Evolutionary conservation across 495 filamentous ascomycete species (phyloP).

Genomic region (Copromyces sp.): DNA sequence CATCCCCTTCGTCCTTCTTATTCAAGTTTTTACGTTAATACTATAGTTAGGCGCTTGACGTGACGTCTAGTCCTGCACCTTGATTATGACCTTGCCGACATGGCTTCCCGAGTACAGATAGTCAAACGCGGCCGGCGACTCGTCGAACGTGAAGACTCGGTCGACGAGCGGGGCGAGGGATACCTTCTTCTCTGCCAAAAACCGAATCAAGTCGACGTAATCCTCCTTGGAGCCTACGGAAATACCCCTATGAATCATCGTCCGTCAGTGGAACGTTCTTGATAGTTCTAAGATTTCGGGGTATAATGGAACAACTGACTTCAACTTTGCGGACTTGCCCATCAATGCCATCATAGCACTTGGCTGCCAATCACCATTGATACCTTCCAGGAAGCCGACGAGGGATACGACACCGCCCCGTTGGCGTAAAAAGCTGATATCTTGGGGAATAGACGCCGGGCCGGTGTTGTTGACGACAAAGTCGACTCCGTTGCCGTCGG

Average conservation of each 20-base stretch:
- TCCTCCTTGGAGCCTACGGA: slow-evolving; percentile 17
- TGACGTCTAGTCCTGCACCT: not conserved
- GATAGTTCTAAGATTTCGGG: too few relatives aligned
- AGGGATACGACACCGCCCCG: slow-evolving; percentile 5
- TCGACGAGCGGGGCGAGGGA: slow-evolving; percentile 15
- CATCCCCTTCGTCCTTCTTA: too few relatives aligned
- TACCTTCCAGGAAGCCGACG: slow-evolving; percentile 11
- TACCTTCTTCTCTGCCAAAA: slow-evolving; percentile 22
- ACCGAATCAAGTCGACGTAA: slow-evolving; percentile 14
- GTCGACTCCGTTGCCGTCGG: slow-evolving; percentile 24
- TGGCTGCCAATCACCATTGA: slow-evolving; percentile 7
- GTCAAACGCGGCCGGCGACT: slow-evolving; percentile 19
- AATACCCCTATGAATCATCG: slow-evolving; percentile 16
- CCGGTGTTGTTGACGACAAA: slow-evolving; percentile 16
- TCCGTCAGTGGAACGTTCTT: not conserved
- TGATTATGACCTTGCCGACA: slow-evolving; percentile 25
- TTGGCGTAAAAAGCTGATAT: slow-evolving; percentile 2
- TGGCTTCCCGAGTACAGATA: slow-evolving; percentile 23
- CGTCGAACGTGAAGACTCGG: slow-evolving; percentile 17
- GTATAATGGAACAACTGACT: not conserved
- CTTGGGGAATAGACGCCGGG: slow-evolving; percentile 9
- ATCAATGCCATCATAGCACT: slow-evolving; percentile 8
- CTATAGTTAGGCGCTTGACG: too few relatives aligned
- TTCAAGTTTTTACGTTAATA: too few relatives aligned
- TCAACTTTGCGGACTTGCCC: slow-evolving; percentile 7